These are phyloP conservation scores for Alternaria viburni DNA, from an alignment of 2,329 filamentous ascomycete species.

Conservation along the genomic window DNA sequence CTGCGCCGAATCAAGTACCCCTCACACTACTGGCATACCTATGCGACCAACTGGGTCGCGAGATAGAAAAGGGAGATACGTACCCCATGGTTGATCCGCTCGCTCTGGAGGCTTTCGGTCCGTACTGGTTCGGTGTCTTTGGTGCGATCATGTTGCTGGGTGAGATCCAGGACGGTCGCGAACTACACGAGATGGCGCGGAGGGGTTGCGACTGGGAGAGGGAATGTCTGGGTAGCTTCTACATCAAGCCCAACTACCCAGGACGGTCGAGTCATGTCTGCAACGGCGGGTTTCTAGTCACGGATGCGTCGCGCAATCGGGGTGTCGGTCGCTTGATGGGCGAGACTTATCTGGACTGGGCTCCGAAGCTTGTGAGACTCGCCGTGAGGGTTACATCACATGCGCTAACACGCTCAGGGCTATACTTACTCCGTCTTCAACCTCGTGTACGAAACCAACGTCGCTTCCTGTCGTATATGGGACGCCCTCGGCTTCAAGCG, in stretches of 20 bases:
- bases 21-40: slow-evolving; percentile 76
- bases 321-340: slow-evolving; percentile 61
- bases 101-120: slow-evolving; percentile 74
- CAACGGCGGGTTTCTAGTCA: slow-evolving; percentile 64
- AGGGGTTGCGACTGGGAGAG: slow-evolving; percentile 72
- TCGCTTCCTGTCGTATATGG: slow-evolving; percentile 89
- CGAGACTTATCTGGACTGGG: slow-evolving; percentile 60
- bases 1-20: slow-evolving; percentile 78
- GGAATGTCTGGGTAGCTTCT: slow-evolving; percentile 86
- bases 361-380: slow-evolving; percentile 54
- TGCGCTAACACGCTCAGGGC: slow-evolving; percentile 56
- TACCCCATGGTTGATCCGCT: slow-evolving; percentile 86
- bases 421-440: slow-evolving; percentile 96
- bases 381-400: background rate
- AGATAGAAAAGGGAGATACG: slow-evolving; percentile 90
- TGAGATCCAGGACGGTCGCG: slow-evolving; percentile 65
- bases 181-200: slow-evolving; percentile 54
- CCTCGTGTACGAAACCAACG: slow-evolving; percentile 91
- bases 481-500: slow-evolving; percentile 91
- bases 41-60: slow-evolving; percentile 82
- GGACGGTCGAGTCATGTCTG: slow-evolving; percentile 89
- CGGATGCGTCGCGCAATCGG: slow-evolving; percentile 54
- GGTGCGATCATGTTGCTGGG: slow-evolving; percentile 87
- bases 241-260: slow-evolving; percentile 93
- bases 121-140: slow-evolving; percentile 92